Evolutionary conservation across 129 eudicot genomes (phyloP).

Genomic region (Flaveria ramosissima): DNA sequence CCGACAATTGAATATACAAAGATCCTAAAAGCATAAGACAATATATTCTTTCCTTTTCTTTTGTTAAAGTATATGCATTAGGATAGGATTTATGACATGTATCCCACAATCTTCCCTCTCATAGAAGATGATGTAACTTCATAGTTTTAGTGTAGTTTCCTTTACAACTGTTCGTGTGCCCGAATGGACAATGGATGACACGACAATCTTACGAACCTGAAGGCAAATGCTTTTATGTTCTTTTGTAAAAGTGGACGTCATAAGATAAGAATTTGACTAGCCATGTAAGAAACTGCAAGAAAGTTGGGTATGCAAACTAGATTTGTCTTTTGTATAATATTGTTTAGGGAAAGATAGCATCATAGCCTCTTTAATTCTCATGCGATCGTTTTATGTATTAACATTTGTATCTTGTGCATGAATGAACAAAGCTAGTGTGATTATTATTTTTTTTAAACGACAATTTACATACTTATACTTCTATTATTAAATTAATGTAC

Average conservation of each 20-base stretch:
- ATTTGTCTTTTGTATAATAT: not conserved
- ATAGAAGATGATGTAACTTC: conserved; percentile 2
- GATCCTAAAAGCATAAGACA: not conserved
- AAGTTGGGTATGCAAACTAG: not conserved
- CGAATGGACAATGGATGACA: not conserved
- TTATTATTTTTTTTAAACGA: too few relatives aligned
- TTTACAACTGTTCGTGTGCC: not conserved
- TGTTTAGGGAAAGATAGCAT: not conserved
- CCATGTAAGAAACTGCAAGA: not conserved
- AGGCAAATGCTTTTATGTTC: not conserved
- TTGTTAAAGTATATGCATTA: conserved; percentile 2
- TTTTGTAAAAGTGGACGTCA: not conserved
- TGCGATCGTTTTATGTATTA: too few relatives aligned
- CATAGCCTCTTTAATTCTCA: not conserved
- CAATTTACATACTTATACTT: too few relatives aligned
- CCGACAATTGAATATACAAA: not conserved
- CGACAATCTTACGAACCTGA: not conserved
- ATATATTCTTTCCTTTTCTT: not conserved
- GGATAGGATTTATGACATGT: not conserved
- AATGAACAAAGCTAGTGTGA: too few relatives aligned
- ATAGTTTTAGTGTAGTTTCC: not conserved
- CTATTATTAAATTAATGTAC: too few relatives aligned
- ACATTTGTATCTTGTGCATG: too few relatives aligned
- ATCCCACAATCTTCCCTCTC: not conserved
- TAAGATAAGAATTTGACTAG: not conserved